These are phyloP conservation scores for Hevea brasiliensis DNA, from an alignment of 345 rosid species.

Conservation along the genomic window DNA sequence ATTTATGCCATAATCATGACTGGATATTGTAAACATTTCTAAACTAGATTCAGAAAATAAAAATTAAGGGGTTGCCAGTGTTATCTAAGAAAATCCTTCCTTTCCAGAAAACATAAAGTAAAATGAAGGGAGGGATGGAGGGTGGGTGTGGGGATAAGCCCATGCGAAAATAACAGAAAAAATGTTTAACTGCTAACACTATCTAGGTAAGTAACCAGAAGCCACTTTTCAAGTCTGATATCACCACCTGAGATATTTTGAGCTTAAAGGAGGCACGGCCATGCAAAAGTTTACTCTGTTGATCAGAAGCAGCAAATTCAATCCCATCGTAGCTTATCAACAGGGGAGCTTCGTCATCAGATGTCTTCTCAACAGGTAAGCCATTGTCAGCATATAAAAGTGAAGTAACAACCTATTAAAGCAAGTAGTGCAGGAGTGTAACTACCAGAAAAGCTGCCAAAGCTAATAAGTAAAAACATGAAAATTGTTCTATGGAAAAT, in stretches of 20 bases:
- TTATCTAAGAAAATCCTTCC: not conserved
- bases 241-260: slow-evolving; percentile 73
- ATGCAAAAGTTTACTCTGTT: slow-evolving; percentile 53
- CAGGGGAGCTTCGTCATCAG: slow-evolving; percentile 70
- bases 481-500: slow-evolving; percentile 13
- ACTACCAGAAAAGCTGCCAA: slow-evolving; percentile 6
- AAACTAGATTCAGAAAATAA: not conserved
- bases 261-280: slow-evolving; percentile 83
- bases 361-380: slow-evolving; percentile 61
- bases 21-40: not conserved
- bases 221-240: slow-evolving; percentile 11
- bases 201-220: not conserved
- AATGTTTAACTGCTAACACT: not conserved
- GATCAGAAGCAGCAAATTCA: slow-evolving; percentile 64
- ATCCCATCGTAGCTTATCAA: slow-evolving; percentile 71
- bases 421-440: slow-evolving; percentile 18
- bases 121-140: not conserved
- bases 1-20: not conserved
- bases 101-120: not conserved
- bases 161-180: not conserved
- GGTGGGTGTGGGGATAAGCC: too few relatives aligned
- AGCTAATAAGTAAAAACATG: not conserved
- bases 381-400: slow-evolving; percentile 69
- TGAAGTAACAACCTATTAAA: slow-evolving; percentile 63
- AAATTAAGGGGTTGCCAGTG: not conserved